Evolutionary conservation across 1,284 basidiomycete species (phyloP).

Genomic region (Neolentinus lepideus): DNA sequence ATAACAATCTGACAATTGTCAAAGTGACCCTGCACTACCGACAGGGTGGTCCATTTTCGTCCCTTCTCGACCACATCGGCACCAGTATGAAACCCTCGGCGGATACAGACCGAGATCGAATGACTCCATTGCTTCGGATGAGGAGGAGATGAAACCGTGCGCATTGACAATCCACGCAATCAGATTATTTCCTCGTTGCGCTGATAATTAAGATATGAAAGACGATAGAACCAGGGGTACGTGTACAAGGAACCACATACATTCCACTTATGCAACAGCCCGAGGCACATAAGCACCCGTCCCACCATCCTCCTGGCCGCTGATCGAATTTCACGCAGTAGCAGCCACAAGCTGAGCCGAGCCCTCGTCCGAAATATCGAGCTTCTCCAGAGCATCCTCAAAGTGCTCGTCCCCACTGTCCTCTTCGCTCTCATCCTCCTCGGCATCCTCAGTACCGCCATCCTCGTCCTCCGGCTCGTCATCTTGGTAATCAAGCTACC

Average conservation of each 20-base stretch:
- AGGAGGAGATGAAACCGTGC: no score
- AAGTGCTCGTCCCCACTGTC: neutral
- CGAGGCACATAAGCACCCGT: neutral
- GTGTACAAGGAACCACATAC: neutral
- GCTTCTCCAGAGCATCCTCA: constrained; percentile 3
- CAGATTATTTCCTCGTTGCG: no score
- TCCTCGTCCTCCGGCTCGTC: constrained; percentile 2
- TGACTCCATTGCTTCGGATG: no score
- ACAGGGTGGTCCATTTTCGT: no score
- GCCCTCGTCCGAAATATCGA: neutral
- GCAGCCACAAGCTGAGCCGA: neutral
- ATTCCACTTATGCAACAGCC: neutral
- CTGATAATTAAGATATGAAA: no score
- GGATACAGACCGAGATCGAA: no score
- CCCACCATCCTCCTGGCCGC: neutral
- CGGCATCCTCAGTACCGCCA: neutral
- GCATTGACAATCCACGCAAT: no score
- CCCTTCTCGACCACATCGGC: no score
- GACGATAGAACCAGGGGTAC: no score
- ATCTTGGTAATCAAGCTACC: constrained; percentile 2
- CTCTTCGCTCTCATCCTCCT: neutral
- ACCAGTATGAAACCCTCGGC: no score
- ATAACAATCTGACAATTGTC: no score
- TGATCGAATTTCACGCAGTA: neutral
- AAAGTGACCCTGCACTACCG: no score